phyloP scores from a whole-genome alignment of 208 protist genomes.

The Crithidia expoeki region DNA sequence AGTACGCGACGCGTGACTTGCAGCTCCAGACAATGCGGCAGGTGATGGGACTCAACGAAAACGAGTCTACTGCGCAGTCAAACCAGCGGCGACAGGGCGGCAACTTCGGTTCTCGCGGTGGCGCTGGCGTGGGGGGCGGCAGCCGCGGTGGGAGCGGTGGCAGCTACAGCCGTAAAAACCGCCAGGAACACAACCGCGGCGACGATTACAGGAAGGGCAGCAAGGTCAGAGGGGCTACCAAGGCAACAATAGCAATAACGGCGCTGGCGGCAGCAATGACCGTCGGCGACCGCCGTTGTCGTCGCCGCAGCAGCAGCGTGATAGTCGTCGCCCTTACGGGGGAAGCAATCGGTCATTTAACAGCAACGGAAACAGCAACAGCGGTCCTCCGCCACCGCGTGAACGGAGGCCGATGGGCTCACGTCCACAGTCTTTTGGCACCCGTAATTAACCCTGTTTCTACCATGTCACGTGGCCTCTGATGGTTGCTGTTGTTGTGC shows the following conservation, averaged over 20 bases:
- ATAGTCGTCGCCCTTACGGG: slow-evolving; percentile 6
- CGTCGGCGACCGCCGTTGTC: slow-evolving; percentile 23
- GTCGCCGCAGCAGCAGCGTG: slow-evolving; percentile 5
- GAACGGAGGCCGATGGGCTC: slow-evolving; percentile 13
- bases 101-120: slow-evolving; percentile 14
- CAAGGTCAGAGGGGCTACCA: neutral
- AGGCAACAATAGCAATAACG: slow-evolving; percentile 7
- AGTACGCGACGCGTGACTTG: slow-evolving; percentile 51
- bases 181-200: slow-evolving; percentile 14
- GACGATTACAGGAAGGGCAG: slow-evolving; percentile 7
- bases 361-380: neutral
- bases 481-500: no score
- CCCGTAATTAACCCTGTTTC: slow-evolving; percentile 2
- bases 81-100: slow-evolving; percentile 14
- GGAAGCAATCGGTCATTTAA: neutral
- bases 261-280: neutral
- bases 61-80: neutral
- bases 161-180: slow-evolving; percentile 13
- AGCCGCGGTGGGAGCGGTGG: slow-evolving; percentile 25
- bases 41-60: slow-evolving; percentile 62
- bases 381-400: slow-evolving; percentile 5
- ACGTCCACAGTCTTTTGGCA: slow-evolving; percentile 25
- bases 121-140: slow-evolving; percentile 17
- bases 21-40: slow-evolving; percentile 76
- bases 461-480: no score